A percentile compares a stretch with the other conserved stretches of the same genome.
These are phyloP conservation scores for Stipa capillata DNA, from an alignment of 176 grass and related monocot genomes.

Conservation along the genomic window DNA sequence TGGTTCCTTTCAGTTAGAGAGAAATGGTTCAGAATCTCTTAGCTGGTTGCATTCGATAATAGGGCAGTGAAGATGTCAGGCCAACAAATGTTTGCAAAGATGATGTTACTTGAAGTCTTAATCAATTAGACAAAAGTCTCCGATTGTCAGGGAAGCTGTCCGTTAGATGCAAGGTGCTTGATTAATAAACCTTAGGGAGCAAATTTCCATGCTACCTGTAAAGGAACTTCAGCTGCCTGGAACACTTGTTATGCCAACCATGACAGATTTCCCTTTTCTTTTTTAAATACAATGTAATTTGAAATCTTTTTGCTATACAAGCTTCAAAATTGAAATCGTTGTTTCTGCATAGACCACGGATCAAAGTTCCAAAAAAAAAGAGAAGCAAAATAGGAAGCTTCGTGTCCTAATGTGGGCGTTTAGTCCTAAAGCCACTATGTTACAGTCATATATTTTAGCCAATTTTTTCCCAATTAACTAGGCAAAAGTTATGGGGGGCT, in stretches of 20 bases:
- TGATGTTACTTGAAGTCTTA: background rate
- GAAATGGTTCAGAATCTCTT: background rate
- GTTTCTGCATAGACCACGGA: background rate
- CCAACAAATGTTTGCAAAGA: background rate
- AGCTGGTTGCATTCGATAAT: background rate
- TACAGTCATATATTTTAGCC: too few relatives aligned
- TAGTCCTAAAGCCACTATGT: too few relatives aligned
- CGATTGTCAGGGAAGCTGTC: background rate
- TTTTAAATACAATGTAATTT: background rate
- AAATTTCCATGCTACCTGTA: background rate
- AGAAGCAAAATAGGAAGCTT: too few relatives aligned
- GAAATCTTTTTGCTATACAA: background rate
- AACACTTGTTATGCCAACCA: background rate
- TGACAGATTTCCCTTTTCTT: background rate
- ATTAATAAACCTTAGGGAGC: background rate
- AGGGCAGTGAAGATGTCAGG: background rate
- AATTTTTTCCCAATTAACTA: too few relatives aligned
- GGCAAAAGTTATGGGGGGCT: too few relatives aligned
- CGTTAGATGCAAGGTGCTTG: background rate
- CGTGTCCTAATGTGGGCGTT: too few relatives aligned
- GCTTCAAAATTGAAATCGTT: background rate
- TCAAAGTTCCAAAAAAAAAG: too few relatives aligned
- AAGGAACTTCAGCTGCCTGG: background rate
- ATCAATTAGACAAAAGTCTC: background rate
- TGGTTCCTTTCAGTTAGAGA: background rate